Base-by-base conservation (phyloP, 768 basidiomycete genomes). In the Favolaschia claudopus region DNA sequence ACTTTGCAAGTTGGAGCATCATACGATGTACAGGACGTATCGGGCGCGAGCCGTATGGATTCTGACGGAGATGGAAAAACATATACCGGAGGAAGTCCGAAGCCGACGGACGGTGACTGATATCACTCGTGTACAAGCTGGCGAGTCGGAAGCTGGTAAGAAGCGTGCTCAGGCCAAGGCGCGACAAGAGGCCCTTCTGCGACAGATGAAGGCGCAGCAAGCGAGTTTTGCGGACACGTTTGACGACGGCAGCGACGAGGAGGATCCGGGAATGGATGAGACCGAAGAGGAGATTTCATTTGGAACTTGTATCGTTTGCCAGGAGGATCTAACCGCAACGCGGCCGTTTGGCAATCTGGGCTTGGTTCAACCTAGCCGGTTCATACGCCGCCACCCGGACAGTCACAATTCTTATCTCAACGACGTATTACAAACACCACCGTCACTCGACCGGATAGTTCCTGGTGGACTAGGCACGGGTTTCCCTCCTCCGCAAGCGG, bases 301-400 rank as follows among this genome's bases (percentile, higher is more conserved):
- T 58, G 96, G 96, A 3, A 91, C 89, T n/a, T 99, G 97, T 70
- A 99, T 99, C 61, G 95, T 99, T 10, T 99, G 97, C 66, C 97
- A 99, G 70, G 97, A 99, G 70, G 93, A 95, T 59, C 84, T 98
- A 48, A 91, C 86, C 64, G 70, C 82, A 3, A 75, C 82, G 15
- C 82, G 84, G 58, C 79, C 92, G 0, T 99, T 97, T 72, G 97
- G 97, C 6, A 85, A 86, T 28, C 84, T 99, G 17, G 93, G 92
- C 1, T 77, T 96, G 42, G 70, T 99, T 7, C 96, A 98, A 67
- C 91, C 96, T 0, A 96, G 95, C 71, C 83, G 91, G 42, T 76
- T 95, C 39, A 79, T 98, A 17, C 85, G 96, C 42, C 85, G 85
- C 34, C 89, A 91, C 63, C 91, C 89, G 2, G 89, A 93, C 64